These are phyloP conservation scores for Saccharum hybrid DNA, from an alignment of 202 grass and related monocot species.

Conservation along the genomic window DNA sequence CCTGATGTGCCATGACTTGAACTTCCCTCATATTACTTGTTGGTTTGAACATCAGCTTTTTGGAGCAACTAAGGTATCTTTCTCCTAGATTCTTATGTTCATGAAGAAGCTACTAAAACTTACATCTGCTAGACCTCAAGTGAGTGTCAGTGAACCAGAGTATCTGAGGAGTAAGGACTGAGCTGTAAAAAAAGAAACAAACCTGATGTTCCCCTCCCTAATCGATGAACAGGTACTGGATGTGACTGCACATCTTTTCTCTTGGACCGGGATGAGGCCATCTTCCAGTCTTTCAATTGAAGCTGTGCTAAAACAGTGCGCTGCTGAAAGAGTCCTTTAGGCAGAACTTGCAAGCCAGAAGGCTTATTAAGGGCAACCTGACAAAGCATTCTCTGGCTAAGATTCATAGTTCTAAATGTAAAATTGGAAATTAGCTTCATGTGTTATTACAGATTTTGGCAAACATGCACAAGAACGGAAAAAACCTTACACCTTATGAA, in stretches of 20 bases:
- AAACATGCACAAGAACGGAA: not conserved
- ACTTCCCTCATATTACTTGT: not conserved
- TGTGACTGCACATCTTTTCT: slow-evolving; percentile 56
- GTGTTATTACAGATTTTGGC: not conserved
- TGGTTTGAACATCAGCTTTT: not conserved
- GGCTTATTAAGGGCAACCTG: slow-evolving; percentile 86
- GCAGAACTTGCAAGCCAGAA: slow-evolving; percentile 92
- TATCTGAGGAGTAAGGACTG: not conserved
- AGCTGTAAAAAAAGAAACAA: slow-evolving; percentile 47
- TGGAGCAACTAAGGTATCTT: not conserved
- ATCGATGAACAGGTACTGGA: slow-evolving; percentile 84
- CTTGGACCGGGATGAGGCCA: slow-evolving; percentile 36
- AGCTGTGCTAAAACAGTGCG: slow-evolving; percentile 83
- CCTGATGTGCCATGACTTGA: not conserved
- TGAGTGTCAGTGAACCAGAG: slow-evolving; percentile 3
- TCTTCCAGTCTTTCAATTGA: slow-evolving; percentile 81
- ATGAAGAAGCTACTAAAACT: slow-evolving; percentile 6
- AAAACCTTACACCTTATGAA: not conserved
- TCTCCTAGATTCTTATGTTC: slow-evolving; percentile 25
- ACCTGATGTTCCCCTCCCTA: slow-evolving; percentile 98
- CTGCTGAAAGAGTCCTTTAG: slow-evolving; percentile 94
- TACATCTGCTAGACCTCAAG: not conserved
- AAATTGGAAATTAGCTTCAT: slow-evolving; percentile 2
- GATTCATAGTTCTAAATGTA: slow-evolving; percentile 12
- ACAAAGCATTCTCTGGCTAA: slow-evolving; percentile 33